Conservation (phyloP, 1,284 basidiomycete genomes). For the Lentinula novae-zelandiae region DNA sequence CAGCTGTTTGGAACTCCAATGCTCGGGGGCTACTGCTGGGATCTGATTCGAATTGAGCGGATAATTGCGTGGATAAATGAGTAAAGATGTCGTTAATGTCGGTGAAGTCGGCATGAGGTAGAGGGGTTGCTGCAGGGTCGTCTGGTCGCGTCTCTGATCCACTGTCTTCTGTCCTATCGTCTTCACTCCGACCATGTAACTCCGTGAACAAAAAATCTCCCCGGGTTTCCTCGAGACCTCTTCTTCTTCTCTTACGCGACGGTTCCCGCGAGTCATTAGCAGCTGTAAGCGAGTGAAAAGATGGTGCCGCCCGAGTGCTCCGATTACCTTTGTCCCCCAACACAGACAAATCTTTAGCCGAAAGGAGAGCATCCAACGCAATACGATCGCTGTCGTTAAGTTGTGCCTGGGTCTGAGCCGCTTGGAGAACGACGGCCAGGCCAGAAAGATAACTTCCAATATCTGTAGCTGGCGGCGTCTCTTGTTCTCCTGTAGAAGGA, state of each 20-base stretch:
- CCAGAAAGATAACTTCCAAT: slow-evolving; percentile 48
- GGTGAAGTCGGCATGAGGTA: slow-evolving; percentile 33
- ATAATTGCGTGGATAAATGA: slow-evolving; percentile 65
- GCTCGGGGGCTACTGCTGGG: slow-evolving; percentile 21
- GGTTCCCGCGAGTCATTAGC: slow-evolving; percentile 35
- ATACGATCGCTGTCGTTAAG: slow-evolving; percentile 31
- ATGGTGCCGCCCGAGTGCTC: slow-evolving; percentile 64
- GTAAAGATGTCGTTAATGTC: slow-evolving; percentile 74
- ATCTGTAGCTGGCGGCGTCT: slow-evolving; percentile 21
- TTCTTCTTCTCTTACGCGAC: slow-evolving; percentile 27
- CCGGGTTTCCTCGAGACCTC: slow-evolving; percentile 40
- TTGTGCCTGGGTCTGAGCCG: slow-evolving; percentile 60
- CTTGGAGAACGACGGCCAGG: slow-evolving; percentile 70
- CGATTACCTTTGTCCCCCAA: slow-evolving; percentile 41
- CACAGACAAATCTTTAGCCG: slow-evolving; percentile 37
- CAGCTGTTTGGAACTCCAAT: slow-evolving; percentile 18
- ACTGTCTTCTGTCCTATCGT: slow-evolving; percentile 8
- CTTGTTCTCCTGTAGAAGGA: slow-evolving; percentile 26
- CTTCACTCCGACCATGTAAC: slow-evolving; percentile 22
- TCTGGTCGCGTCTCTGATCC: slow-evolving; percentile 14
- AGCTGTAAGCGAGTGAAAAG: slow-evolving; percentile 71
- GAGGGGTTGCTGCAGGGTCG: background rate
- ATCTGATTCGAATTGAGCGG: slow-evolving; percentile 56
- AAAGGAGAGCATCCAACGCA: slow-evolving; percentile 40
- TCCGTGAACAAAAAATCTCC: slow-evolving; percentile 52